Evolutionary conservation across 208 protist genomes (phyloP).

Genomic region (Trypanosoma brucei): DNA sequence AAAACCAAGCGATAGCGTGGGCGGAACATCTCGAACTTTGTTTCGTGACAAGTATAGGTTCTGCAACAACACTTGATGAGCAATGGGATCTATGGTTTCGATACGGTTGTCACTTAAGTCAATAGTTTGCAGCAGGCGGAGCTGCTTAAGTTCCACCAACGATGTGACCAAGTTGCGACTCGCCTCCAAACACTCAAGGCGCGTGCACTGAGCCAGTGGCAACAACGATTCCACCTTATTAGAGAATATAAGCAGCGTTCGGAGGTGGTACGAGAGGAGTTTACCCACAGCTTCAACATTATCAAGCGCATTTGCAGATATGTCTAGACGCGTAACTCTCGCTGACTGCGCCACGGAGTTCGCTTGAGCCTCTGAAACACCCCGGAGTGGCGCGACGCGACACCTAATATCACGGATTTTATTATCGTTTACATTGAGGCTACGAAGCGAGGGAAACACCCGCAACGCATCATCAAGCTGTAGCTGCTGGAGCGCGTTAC

Average conservation of each 20-base stretch:
- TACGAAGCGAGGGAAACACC: constrained; percentile 38
- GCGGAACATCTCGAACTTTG: constrained; percentile 24
- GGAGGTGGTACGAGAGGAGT: constrained; percentile 32
- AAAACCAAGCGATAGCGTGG: constrained; percentile 24
- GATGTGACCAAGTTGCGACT: constrained; percentile 48
- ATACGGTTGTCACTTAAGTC: constrained; percentile 65
- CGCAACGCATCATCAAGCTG: constrained; percentile 40
- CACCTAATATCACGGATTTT: constrained; percentile 11
- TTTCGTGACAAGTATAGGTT: constrained; percentile 69
- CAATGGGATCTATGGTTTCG: constrained; percentile 16
- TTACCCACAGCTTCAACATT: constrained; percentile 33
- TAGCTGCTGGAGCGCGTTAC: constrained; percentile 43
- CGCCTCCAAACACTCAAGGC: constrained; percentile 34
- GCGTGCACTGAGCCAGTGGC: constrained; percentile 42
- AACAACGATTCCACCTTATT: constrained; percentile 48
- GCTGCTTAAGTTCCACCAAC: constrained; percentile 25
- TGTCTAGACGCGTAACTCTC: constrained; percentile 33
- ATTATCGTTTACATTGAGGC: constrained; percentile 47
- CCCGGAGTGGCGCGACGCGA: constrained; percentile 27
- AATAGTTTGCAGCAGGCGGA: constrained; percentile 49
- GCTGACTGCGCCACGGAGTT: constrained; percentile 35
- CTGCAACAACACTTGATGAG: constrained; percentile 30
- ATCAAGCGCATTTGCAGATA: constrained; percentile 52
- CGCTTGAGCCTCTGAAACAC: constrained; percentile 51
- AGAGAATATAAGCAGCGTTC: constrained; percentile 22